phyloP scores from a whole-genome alignment of 2,329 filamentous ascomycete genomes.

The Alternaria solani region DNA sequence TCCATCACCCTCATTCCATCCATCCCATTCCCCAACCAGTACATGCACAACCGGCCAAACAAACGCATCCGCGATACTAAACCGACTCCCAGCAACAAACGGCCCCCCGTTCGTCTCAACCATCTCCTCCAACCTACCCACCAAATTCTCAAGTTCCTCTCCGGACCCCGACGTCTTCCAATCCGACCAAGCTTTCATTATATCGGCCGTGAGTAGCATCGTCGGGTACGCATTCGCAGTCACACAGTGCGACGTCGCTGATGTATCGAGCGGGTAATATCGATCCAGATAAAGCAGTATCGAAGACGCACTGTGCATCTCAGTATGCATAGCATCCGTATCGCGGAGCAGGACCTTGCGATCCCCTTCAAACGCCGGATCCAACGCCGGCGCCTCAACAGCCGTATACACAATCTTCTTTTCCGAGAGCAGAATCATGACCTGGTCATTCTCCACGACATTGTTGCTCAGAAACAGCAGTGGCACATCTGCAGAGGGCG shows the following conservation, averaged over 20 bases:
- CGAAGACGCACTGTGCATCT: constrained; percentile 32
- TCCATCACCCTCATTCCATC: constrained; percentile 31
- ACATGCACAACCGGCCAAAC: constrained; percentile 46
- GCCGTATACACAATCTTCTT: constrained; percentile 30
- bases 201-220: constrained; percentile 18
- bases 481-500: constrained; percentile 42
- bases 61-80: constrained; percentile 44
- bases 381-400: constrained; percentile 28
- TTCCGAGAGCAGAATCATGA: constrained; percentile 44
- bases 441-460: constrained; percentile 39
- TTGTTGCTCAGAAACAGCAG: constrained; percentile 51
- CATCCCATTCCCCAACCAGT: constrained; percentile 30
- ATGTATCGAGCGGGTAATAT: constrained; percentile 35
- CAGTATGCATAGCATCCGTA: constrained; percentile 44
- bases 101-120: constrained; percentile 24
- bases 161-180: constrained; percentile 24
- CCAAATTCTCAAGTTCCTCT: constrained; percentile 21
- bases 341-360: constrained; percentile 45
- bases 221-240: constrained; percentile 32
- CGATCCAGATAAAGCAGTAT: constrained; percentile 49
- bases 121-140: constrained; percentile 25
- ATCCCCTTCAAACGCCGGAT: constrained; percentile 27
- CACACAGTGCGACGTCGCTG: constrained; percentile 16
- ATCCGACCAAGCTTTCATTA: constrained; percentile 32
- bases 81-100: constrained; percentile 42